Conservation (phyloP, 1,284 basidiomycete genomes). For the Ustilago xerochloae region DNA sequence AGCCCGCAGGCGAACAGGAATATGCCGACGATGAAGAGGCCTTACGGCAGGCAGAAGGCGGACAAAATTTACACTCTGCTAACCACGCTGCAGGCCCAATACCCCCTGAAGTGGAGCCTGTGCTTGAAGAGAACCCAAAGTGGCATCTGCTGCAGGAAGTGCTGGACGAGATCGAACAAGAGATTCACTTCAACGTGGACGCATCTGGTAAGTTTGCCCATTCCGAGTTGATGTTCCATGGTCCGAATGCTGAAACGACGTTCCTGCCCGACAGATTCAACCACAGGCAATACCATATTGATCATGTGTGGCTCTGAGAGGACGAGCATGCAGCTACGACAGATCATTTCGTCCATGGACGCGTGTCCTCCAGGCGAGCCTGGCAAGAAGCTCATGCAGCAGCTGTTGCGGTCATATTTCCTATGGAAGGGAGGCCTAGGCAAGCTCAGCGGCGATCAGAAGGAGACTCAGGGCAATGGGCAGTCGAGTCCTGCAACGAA, state of each 20-base stretch:
- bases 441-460: constrained; percentile 61
- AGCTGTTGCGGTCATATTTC: constrained; percentile 78
- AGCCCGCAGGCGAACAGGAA: constrained; percentile 2
- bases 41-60: constrained; percentile 51
- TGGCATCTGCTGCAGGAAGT: constrained; percentile 88
- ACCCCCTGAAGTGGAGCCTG: constrained; percentile 82
- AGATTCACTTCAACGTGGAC: constrained; percentile 74
- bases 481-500: constrained; percentile 19
- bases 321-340: constrained; percentile 57
- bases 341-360: constrained; percentile 56
- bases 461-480: background rate
- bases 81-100: constrained; percentile 5
- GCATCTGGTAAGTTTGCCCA: constrained; percentile 33
- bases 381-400: constrained; percentile 78
- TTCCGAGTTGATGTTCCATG: background rate
- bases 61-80: background rate
- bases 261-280: constrained; percentile 6
- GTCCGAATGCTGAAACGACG: constrained; percentile 6
- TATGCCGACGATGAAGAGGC: constrained; percentile 65
- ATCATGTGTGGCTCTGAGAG: constrained; percentile 63
- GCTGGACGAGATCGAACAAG: constrained; percentile 89
- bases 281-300: constrained; percentile 57
- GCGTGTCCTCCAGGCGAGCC: constrained; percentile 33
- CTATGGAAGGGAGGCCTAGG: constrained; percentile 81
- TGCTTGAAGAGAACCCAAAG: constrained; percentile 93